Evolutionary conservation across 2,329 filamentous ascomycete species (phyloP).

Genomic region (Leptographium procerum): DNA sequence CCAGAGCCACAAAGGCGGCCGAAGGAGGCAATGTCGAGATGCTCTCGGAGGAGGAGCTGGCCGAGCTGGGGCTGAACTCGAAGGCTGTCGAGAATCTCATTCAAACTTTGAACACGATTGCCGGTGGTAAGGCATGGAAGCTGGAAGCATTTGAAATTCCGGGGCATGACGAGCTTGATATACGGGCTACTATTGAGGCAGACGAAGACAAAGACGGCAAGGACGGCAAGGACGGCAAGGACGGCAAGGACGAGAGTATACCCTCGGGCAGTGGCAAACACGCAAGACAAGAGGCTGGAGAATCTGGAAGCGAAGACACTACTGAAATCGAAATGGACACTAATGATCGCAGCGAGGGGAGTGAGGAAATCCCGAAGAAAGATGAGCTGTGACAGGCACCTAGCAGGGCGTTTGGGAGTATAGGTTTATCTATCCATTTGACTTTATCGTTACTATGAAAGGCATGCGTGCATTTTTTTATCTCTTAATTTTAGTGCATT

Average conservation of each 20-base stretch:
- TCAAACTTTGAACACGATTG: constrained; percentile 55
- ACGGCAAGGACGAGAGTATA: neutral
- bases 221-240: neutral
- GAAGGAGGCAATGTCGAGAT: constrained; percentile 51
- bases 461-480: neutral
- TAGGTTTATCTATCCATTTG: neutral
- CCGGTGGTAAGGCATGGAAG: constrained; percentile 64
- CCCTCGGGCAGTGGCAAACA: neutral
- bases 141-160: constrained; percentile 67
- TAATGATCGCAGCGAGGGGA: constrained; percentile 24
- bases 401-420: neutral
- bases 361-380: constrained; percentile 33
- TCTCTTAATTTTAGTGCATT: neutral
- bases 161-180: constrained; percentile 44
- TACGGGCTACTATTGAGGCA: constrained; percentile 58
- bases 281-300: neutral
- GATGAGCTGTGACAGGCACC: constrained; percentile 34
- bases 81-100: constrained; percentile 59
- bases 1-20: constrained; percentile 33
- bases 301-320: neutral
- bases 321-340: constrained; percentile 3
- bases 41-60: constrained; percentile 55
- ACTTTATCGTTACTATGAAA: neutral
- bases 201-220: constrained; percentile 11
- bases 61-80: constrained; percentile 53